Evolutionary conservation across 1,284 basidiomycete species (phyloP), one percentile per base, ranked within the genome.

Genomic region (Veloboletus limbatus): DNA sequence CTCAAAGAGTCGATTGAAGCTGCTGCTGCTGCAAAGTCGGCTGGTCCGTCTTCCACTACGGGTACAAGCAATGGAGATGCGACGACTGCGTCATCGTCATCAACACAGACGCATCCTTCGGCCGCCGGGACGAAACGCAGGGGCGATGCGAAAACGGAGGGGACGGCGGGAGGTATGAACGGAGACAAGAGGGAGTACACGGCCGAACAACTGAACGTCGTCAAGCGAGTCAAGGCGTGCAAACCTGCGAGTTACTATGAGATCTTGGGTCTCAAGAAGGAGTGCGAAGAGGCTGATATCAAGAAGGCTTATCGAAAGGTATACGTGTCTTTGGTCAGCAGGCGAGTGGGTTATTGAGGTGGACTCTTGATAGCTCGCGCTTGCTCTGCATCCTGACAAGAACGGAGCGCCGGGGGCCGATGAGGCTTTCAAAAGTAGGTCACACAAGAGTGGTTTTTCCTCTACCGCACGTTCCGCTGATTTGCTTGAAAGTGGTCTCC

Each of bases 241-340:
- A 90, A 89, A 65, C 76, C 85, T 17, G 88, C 90, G 37, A 86
- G 93, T 64, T 99, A 97, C 68, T 99, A 99, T 69, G 88, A 91
- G 66, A 97, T 99, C 53, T 70, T 99, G 54, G 76, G 80, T 2
- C 67, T 99, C 48, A 86, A 94, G 67, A 86, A 80, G 69, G 83
- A 83, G 5, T 96, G 93, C 62, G 82, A 92, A 20, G 96, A 98
- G 57, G 78, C 70, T 8, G 94, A 97, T 43, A 81, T 99, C 48
- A 98, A 98, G 76, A 95, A 92, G 70, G 94, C 96, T 16, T 99
- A 99, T 76, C 82, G 94, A 51, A 99, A 98, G 80, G 93, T 95
- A 51, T 30, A 35, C 14, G n/a, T 31, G 26, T 47, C 9, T 25
- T 8, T 36, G 5, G 43, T 56, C 38, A 28, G 25, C 14, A 13